Evolutionary conservation across 2,329 filamentous ascomycete genomes (phyloP).

Genomic region (Microdochium nivale): DNA sequence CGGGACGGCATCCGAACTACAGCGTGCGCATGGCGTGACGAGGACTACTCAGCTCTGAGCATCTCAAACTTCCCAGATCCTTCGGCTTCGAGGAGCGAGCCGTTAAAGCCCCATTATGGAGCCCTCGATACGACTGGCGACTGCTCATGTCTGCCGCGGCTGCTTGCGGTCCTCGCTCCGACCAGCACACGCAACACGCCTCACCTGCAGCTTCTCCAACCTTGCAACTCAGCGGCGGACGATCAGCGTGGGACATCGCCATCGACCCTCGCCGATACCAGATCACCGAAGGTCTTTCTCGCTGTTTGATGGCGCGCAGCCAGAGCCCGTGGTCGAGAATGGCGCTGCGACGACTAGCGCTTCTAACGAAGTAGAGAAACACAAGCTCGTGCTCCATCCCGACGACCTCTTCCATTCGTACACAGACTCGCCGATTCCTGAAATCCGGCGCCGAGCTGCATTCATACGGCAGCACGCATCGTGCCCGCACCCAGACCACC

Average conservation of each 20-base stretch:
- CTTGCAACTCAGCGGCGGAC: conserved; percentile 3
- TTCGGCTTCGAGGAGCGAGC: too few relatives aligned
- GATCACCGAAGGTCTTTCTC: conserved; percentile 14
- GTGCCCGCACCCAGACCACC: conserved; percentile 85
- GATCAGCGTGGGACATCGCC: neutral
- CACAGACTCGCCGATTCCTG: conserved; percentile 77
- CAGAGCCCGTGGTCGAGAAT: conserved; percentile 11
- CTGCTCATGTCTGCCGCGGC: conserved; percentile 17
- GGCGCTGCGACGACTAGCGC: conserved; percentile 4
- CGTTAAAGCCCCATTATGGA: conserved; percentile 14
- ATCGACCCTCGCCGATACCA: neutral
- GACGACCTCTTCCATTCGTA: conserved; percentile 93
- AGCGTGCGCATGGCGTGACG: neutral
- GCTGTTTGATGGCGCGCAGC: conserved; percentile 13
- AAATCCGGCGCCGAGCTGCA: conserved; percentile 78
- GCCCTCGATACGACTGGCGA: conserved; percentile 15
- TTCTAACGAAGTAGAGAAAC: conserved; percentile 8
- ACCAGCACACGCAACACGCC: neutral
- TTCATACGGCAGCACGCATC: conserved; percentile 91
- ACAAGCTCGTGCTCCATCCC: conserved; percentile 41
- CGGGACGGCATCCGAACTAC: neutral
- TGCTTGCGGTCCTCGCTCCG: conserved; percentile 12
- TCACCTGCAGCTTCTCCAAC: conserved; percentile 3
- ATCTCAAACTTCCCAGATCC: neutral
- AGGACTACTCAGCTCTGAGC: neutral